Base-by-base conservation (phyloP, 306 rosid genomes). In the Quercus robur region DNA sequence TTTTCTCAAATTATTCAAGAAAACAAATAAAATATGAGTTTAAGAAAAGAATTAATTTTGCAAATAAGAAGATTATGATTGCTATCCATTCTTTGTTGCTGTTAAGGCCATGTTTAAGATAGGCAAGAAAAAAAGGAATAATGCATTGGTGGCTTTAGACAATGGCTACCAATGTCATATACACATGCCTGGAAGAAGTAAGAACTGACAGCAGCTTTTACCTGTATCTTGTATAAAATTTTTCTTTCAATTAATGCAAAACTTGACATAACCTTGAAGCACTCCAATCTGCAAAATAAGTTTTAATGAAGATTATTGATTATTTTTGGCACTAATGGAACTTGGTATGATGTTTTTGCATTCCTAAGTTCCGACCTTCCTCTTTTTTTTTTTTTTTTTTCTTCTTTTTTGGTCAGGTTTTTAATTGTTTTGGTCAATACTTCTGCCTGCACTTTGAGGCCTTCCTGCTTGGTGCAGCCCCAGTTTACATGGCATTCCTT, bases 361-460 rank as follows among this genome's bases (percentile, higher is more conserved):
- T 52, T 77, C 23, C 23, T 38, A 25, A 55, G 28, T 57, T 17
- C 55, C 70, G 14, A 35, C 31, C 41, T 59, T 76, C 54, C 21
- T 18, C 0, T 15, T 49, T 20, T 31, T 68, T 10, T 26, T 2
- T 18, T 2, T 20, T 49, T 15, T 31, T 68, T 6, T 26, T 3
- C 2, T 14, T 10, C 5, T 1, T 21, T 49, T 25, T 51, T 52
- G 33, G 33, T 63, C 71, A 77, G 85, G 82, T 82, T 3, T 82
- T 77, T 10, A 71, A 30, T 62, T 77, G 71, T 73, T 73, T 62
- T 33, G 71, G 78, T 30, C 81, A 77, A 11, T 77, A 82, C 81
- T 82, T 82, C 63, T 86, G 84, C 55, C 80, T 86, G 80, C 86
- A 86, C 56, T 83, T 86, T 23, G 86, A 86, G 68, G 89, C 82